Base-by-base conservation (phyloP, 176 grass and related monocot genomes). In the Tillandsia leiboldiana region DNA sequence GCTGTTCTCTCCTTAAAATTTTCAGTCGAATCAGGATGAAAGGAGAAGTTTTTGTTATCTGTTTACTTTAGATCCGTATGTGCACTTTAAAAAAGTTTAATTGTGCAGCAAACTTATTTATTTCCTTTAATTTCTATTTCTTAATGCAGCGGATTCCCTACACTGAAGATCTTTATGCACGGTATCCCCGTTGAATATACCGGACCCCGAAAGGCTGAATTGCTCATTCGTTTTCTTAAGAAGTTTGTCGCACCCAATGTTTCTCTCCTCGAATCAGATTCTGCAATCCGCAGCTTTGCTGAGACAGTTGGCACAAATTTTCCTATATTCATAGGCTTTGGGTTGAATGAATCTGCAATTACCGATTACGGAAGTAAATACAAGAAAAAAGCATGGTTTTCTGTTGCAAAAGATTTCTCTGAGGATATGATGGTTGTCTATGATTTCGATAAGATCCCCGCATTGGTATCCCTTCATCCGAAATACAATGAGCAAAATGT, bases 341-440 rank as follows among this genome's bases (percentile, higher is more conserved):
- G 83, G 65, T 69, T 92, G 42, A 77, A 96, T 82, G 79, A 90
- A 51, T 90, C 83, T 8, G 49, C 85, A 63, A 85, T 96, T 85
- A 76, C 77, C 81, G 83, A 83, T 58, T 80, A 82, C 51, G 93
- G 81, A 20, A 70, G 73, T 64, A 90, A 96, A 75, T 96, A 96
- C 81, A 96, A 96, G 93, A 96, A 87, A 82, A 92, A 87, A 66
- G 93, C 93, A 18, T 96, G 92, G 92, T 96, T 96, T 92, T 84
- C 86, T 48, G 70, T 81, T 58, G 81, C 93, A 72, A 96, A 96
- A 84, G 86, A 89, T 81, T 96, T 90, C 70, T 92, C 89, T 48
- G 86, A 96, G 33, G 88, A 90, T 42, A 74, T 87, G 26, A 90
- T 92, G 89, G 58, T 67, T 15, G 49, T 75, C 9, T 96, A 92